Evolutionary conservation across 306 rosid genomes (phyloP).

Genomic region (Urtica urens): DNA sequence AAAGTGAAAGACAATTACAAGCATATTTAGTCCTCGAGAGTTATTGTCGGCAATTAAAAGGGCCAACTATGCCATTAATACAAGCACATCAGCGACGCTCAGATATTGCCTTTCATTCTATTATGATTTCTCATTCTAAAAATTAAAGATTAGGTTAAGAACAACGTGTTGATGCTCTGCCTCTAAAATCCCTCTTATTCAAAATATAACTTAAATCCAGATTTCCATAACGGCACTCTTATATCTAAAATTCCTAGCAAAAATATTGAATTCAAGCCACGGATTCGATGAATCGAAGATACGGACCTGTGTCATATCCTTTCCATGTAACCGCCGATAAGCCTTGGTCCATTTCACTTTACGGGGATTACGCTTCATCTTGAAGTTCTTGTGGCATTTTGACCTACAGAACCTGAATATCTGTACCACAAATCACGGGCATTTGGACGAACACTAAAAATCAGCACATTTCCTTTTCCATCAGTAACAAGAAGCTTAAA

Average conservation of each 20-base stretch:
- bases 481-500: neutral
- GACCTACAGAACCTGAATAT: conserved; percentile 83
- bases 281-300: too few species aligned
- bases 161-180: too few species aligned
- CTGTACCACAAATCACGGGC: conserved; percentile 16
- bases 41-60: conserved; percentile 30
- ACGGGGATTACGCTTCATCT: conserved; percentile 95
- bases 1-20: conserved; percentile 30
- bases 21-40: conserved; percentile 28
- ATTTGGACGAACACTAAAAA: neutral
- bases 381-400: conserved; percentile 90
- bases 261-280: too few species aligned
- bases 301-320: conserved; percentile 84
- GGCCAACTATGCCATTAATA: conserved; percentile 26
- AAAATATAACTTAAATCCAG: too few species aligned
- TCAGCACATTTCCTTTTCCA: neutral
- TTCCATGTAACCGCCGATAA: conserved; percentile 61
- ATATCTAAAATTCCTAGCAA: too few species aligned
- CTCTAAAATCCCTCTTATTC: too few species aligned
- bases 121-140: too few species aligned
- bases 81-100: conserved; percentile 33
- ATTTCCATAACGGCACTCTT: too few species aligned
- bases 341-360: conserved; percentile 95
- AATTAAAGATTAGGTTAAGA: too few species aligned
- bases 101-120: conserved; percentile 27